Percentiles rank a stretch among this genome's conserved stretches.
Evolutionary conservation across 495 filamentous ascomycete genomes (phyloP).

Genomic region (Penicillium ochrochloron): DNA sequence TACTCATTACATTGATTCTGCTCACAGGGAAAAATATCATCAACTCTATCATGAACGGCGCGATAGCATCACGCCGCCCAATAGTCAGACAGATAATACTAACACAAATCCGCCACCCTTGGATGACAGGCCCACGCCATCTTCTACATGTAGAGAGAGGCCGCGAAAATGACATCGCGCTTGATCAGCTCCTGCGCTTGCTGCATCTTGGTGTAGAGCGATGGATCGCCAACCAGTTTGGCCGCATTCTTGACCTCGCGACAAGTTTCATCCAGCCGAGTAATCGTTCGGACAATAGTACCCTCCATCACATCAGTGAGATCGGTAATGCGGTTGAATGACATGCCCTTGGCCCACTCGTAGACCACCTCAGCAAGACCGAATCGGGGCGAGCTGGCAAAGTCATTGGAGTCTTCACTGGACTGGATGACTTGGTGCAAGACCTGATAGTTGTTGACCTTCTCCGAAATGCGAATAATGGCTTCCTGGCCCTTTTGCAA

Average conservation of each 20-base stretch:
- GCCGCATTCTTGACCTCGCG: constrained; percentile 97
- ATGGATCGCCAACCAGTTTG: constrained; percentile 93
- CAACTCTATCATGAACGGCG: not conserved
- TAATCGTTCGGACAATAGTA: constrained; percentile 92
- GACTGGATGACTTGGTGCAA: constrained; percentile 88
- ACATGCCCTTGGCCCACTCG: constrained; percentile 97
- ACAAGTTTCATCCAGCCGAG: constrained; percentile 91
- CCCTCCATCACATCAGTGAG: constrained; percentile 96
- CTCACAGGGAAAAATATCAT: not conserved
- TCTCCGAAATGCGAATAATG: constrained; percentile 86
- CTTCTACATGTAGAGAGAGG: constrained; percentile 75
- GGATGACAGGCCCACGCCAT: not conserved
- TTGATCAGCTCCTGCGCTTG: constrained; percentile 95
- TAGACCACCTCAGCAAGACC: constrained; percentile 97
- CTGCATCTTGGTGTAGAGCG: constrained; percentile 93
- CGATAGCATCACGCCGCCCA: constrained; percentile 5
- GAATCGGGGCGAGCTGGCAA: constrained; percentile 83
- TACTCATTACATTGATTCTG: not conserved
- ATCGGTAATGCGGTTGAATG: constrained; percentile 96
- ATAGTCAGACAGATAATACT: constrained; percentile 1
- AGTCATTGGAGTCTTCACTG: constrained; percentile 88
- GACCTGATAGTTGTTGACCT: constrained; percentile 85
- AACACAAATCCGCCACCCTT: not conserved
- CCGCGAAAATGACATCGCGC: constrained; percentile 90
- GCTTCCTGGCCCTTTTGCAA: constrained; percentile 83